phyloP scores from a whole-genome alignment of 805 yeast genomes.

The Hanseniaspora taiwanica region DNA sequence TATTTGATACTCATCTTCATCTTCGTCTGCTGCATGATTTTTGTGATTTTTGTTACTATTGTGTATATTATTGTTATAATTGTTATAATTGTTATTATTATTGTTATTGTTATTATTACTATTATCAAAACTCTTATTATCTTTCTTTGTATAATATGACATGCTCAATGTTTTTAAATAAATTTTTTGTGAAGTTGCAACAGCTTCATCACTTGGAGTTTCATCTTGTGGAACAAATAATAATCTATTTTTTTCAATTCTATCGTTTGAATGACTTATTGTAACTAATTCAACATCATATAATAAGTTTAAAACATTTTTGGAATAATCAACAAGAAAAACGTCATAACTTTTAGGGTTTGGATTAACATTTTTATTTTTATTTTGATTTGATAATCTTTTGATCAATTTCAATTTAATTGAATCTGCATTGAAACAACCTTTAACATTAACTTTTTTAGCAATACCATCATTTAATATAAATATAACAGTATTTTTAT shows the following conservation, averaged over 20 bases:
- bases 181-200: constrained; percentile 40
- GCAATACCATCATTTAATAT: constrained; percentile 64
- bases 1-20: not conserved
- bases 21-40: no score
- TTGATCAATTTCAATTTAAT: constrained; percentile 59
- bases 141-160: constrained; percentile 7
- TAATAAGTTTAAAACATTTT: constrained; percentile 32
- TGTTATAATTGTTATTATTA: constrained; percentile 14
- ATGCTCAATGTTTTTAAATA: constrained; percentile 19
- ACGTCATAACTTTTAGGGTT: constrained; percentile 36
- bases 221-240: constrained; percentile 55
- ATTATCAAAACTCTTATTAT: constrained; percentile 2
- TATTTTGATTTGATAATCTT: constrained; percentile 27
- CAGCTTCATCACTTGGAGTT: constrained; percentile 48
- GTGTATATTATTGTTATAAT: no score
- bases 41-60: no score
- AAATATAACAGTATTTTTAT: constrained; percentile 41
- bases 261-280: constrained; percentile 62
- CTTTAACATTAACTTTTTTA: constrained; percentile 55
- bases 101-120: constrained; percentile 7
- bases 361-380: no score
- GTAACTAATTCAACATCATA: constrained; percentile 74
- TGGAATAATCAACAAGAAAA: constrained; percentile 37
- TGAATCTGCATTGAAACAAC: constrained; percentile 69
- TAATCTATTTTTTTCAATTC: constrained; percentile 54